Evolutionary conservation across 805 yeast species (phyloP), one percentile per base, ranked within the genome.

Genomic region (Saturnispora serradocipensis): DNA sequence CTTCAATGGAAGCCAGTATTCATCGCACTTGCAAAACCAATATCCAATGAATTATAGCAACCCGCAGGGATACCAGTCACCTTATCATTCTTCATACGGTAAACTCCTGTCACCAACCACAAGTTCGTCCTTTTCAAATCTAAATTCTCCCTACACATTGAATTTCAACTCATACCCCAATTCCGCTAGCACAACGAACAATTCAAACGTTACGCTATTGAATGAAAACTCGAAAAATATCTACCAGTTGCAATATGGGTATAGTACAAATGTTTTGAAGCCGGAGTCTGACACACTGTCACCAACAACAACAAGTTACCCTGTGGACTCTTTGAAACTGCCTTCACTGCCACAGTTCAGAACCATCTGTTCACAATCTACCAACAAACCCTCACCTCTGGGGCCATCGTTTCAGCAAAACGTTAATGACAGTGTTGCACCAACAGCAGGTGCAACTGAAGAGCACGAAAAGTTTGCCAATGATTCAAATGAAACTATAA

Each of bases 401-500:
- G 42, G 42, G 3, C 22, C 16, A 38, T 18, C 42, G 22, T 38
- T 18, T 10, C 42, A 38, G 16, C 42, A 38, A 18, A 38, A 16
- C 10, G 39, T 7, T n/a, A 36, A 18, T 18, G 24, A 38, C 22
- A 16, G 18, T 38, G 25, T 11, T 18, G 24, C 22, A 16, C 22
- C 24, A 18, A n/a, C 24, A 20, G 22, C 15, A 18, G 22, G 13
- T 5, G 28, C 28, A 25, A 27, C 18, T 36, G 45, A 38, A 7
- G 50, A 39, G n/a, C 11, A 27, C 13, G 50, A 39, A 22, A 39
- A 45, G 32, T 36, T 13, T 32, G n/a, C 38, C 3, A 39, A 47
- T 20, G 51, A 42, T 20, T 48, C 51, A 15, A 45, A 48, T 24
- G 51, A 48, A 16, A 48, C 51, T 5, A 48, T 48, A 2, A 47